Conservation (phyloP, 345 rosid genomes). For the Camelina laxa region DNA sequence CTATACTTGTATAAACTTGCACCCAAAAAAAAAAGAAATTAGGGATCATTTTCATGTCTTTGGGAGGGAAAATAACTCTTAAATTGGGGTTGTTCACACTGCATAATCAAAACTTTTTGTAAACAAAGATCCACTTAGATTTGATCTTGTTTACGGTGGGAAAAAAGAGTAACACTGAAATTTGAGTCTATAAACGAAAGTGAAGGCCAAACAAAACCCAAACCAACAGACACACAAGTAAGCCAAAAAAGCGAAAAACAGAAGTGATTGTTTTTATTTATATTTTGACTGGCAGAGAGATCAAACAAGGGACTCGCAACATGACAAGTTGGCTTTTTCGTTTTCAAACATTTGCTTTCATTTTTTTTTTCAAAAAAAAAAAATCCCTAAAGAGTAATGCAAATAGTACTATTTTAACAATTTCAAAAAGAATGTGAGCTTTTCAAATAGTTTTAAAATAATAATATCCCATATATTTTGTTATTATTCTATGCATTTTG, state of each 20-base stretch:
- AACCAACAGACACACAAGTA: slow-evolving; percentile 16
- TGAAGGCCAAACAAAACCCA: slow-evolving; percentile 5
- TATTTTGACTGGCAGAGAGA: slow-evolving; percentile 12
- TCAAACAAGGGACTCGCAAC: not conserved
- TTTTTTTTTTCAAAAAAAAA: not conserved
- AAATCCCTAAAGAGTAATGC: too few relatives aligned
- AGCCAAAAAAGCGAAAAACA: slow-evolving; percentile 18
- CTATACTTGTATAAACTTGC: too few relatives aligned
- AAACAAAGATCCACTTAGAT: too few relatives aligned
- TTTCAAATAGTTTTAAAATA: not conserved
- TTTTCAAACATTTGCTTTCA: not conserved
- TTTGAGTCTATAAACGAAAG: slow-evolving; percentile 18
- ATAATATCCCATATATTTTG: not conserved
- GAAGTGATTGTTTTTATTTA: slow-evolving; percentile 8
- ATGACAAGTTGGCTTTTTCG: slow-evolving; percentile 13
- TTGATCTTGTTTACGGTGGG: too few relatives aligned
- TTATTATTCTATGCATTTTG: not conserved
- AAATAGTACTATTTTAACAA: too few relatives aligned
- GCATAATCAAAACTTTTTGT: too few relatives aligned
- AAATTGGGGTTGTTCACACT: too few relatives aligned
- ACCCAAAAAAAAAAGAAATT: too few relatives aligned
- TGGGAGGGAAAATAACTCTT: too few relatives aligned
- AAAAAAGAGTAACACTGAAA: not conserved
- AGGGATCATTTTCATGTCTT: too few relatives aligned
- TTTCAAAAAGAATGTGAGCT: slow-evolving; percentile 3